phyloP scores from a whole-genome alignment of 768 basidiomycete species.

The Kwoniella mangroviensis region DNA sequence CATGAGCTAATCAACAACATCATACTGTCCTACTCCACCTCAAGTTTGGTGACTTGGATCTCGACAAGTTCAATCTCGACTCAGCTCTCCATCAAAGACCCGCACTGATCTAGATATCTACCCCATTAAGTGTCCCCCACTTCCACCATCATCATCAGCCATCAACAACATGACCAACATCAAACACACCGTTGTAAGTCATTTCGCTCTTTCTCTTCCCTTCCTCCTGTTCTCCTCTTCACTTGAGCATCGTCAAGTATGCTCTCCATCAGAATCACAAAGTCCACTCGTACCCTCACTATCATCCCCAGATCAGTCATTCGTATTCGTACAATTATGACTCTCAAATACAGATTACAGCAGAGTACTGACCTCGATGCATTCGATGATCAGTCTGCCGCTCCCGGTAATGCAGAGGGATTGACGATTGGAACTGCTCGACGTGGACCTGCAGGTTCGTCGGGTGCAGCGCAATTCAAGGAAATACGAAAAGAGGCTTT shows the following conservation, averaged over 20 bases:
- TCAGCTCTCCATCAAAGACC: no score
- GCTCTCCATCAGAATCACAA: neutral
- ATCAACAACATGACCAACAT: neutral
- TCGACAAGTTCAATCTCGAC: no score
- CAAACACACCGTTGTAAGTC: neutral
- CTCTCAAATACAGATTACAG: conserved; percentile 12
- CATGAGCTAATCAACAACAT: no score
- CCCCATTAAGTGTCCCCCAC: neutral
- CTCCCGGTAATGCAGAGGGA: neutral
- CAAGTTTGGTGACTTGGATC: no score
- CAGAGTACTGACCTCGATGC: conserved; percentile 32
- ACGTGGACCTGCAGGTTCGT: neutral
- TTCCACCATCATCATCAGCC: neutral
- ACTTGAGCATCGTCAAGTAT: neutral
- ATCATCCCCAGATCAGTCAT: neutral
- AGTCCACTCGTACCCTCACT: neutral
- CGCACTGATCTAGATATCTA: no score
- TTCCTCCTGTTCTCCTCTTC: neutral
- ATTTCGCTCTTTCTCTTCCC: neutral
- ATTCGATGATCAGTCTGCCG: conserved; percentile 4
- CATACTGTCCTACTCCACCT: no score
- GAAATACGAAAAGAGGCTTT: conserved; percentile 27
- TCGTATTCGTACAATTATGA: neutral
- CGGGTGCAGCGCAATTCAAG: conserved; percentile 9
- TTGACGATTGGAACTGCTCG: conserved; percentile 6